Evolutionary conservation across 768 basidiomycete genomes (phyloP), one percentile per base, ranked within the genome.

Genomic region (Tubosaeta sp.): DNA sequence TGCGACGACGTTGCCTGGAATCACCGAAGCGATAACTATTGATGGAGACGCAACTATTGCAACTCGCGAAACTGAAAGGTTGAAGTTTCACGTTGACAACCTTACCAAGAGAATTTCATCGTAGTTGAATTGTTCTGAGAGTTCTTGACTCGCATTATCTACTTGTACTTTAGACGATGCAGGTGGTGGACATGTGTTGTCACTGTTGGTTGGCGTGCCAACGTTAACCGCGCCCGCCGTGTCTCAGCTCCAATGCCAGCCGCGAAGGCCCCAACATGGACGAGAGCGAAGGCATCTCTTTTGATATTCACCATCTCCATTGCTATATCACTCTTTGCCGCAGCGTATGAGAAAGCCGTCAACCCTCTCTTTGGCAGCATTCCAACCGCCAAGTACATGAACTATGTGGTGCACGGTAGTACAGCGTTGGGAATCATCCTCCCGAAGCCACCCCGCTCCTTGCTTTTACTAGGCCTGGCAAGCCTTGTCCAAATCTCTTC

Each of bases 1-100:
- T 10, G 88, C 91, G 3, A 94, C 92, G 3, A 90, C 90, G 0
- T 74, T 94, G 45, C 92, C 93, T 3, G 90, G 77, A 13, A 69
- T 94, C 29, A 86, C 86, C 0, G 92, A 94, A 65, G 80, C 91
- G 0, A 78, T 94, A 39, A 79, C 78, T 16, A 73, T 85, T 39
- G 88, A 93, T 48, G 72, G 77, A 58, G 84, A 90, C 59, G 68
- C 71, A 5, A 79, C 77, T 1, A 67, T 82, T 48, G 86, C 85
- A n/a, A 54, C 76, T 51, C 68, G 75, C 51, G 90, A 94, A 69
- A 80, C 76, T n/a, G 69, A 71, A 31, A 78, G 87, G 48, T 68
- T 92, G 57, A 70, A 71, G 46, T 61, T 56, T 13, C 69, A 83
- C 52, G 68, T 93, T 7, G 71, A 80, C 44, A 70, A 69, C 30